Conservation (phyloP, 805 yeast genomes). For the Saturnispora saitoi region DNA sequence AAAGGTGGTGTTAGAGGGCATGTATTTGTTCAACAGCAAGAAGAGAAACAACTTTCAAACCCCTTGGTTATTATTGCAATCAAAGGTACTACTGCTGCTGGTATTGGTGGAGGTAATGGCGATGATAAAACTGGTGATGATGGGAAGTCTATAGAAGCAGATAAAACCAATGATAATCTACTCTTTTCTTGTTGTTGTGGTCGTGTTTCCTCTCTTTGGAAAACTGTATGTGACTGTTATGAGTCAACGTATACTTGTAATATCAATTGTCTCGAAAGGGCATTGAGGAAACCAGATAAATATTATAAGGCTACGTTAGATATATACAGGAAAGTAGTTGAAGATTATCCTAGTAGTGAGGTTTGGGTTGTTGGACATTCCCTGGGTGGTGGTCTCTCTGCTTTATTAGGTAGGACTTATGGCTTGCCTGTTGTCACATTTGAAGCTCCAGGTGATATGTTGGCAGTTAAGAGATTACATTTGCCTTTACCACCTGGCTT, state of each 20-base stretch:
- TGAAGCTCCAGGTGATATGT: conserved; percentile 87
- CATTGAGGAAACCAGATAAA: conserved; percentile 62
- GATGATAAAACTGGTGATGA: conserved; percentile 38
- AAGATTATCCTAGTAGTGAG: conserved; percentile 56
- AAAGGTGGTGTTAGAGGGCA: conserved; percentile 85
- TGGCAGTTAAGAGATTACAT: conserved; percentile 78
- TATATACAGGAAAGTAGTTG: conserved; percentile 63
- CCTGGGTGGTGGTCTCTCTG: conserved; percentile 80
- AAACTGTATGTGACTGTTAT: conserved; percentile 92
- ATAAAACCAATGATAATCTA: conserved; percentile 79
- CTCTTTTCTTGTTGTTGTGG: conserved; percentile 96
- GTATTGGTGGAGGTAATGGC: conserved; percentile 39
- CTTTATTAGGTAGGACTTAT: conserved; percentile 77
- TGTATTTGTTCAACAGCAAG: conserved; percentile 50
- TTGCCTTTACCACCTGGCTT: conserved; percentile 90
- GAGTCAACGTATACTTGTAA: conserved; percentile 78
- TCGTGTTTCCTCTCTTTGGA: conserved; percentile 83
- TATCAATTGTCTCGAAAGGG: conserved; percentile 76
- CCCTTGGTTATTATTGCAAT: conserved; percentile 59
- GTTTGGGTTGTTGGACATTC: conserved; percentile 96
- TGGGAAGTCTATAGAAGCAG: conserved; percentile 66
- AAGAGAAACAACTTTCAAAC: conserved; percentile 20
- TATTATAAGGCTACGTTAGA: conserved; percentile 76
- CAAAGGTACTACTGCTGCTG: conserved; percentile 89
- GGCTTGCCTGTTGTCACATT: conserved; percentile 86